phyloP scores from a whole-genome alignment of 2,329 filamentous ascomycete genomes.

The Exophiala aquamarina region DNA sequence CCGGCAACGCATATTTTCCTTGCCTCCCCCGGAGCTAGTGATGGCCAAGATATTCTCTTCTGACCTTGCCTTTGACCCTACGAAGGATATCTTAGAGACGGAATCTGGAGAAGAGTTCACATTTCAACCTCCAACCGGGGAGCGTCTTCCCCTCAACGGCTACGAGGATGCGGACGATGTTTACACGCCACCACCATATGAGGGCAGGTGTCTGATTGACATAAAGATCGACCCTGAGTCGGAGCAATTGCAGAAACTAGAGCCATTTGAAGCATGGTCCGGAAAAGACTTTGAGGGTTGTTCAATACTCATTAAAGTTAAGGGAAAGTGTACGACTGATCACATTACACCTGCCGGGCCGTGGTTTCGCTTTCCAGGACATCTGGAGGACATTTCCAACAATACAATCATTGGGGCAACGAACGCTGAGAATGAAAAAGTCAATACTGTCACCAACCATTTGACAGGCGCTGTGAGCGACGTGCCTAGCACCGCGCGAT shows the following conservation, averaged over 20 bases:
- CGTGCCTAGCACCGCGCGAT: slow-evolving; percentile 89
- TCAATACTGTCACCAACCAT: slow-evolving; percentile 94
- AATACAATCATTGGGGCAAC: slow-evolving; percentile 99
- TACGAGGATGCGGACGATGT: slow-evolving; percentile 92
- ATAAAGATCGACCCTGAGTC: slow-evolving; percentile 86
- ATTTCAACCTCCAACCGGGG: slow-evolving; percentile 75
- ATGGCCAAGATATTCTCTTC: slow-evolving; percentile 84
- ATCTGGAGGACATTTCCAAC: slow-evolving; percentile 99
- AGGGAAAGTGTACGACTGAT: slow-evolving; percentile 96
- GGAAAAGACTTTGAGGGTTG: slow-evolving; percentile 82
- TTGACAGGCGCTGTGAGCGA: slow-evolving; percentile 80
- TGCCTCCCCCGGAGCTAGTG: slow-evolving; percentile 81
- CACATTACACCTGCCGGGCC: slow-evolving; percentile 97
- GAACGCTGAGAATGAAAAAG: slow-evolving; percentile 93
- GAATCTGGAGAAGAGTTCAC: slow-evolving; percentile 96
- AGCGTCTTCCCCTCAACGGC: slow-evolving; percentile 74
- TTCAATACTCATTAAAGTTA: slow-evolving; percentile 92
- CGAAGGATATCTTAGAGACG: slow-evolving; percentile 87
- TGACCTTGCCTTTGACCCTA: slow-evolving; percentile 87
- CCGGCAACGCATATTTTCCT: slow-evolving; percentile 93
- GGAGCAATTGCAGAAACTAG: slow-evolving; percentile 89
- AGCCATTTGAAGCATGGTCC: slow-evolving; percentile 84
- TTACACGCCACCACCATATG: slow-evolving; percentile 88
- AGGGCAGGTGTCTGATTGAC: slow-evolving; percentile 70
- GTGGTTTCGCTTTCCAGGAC: slow-evolving; percentile 98